phyloP scores from a whole-genome alignment of 768 basidiomycete genomes.

The Macrolepiota fuliginosa region DNA sequence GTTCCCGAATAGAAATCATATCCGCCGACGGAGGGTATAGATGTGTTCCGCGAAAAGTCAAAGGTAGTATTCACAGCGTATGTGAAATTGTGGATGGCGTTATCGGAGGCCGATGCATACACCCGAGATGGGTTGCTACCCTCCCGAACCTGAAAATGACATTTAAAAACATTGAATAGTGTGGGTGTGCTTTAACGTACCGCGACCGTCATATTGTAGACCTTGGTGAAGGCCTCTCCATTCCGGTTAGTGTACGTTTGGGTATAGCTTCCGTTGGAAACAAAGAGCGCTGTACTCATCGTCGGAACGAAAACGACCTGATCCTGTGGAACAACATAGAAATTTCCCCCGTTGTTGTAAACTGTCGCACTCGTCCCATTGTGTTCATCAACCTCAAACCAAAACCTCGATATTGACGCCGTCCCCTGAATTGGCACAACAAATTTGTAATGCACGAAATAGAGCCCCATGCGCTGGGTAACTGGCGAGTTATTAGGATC shows the following conservation, averaged over 20 bases:
- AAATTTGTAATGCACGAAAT: slow-evolving; percentile 41
- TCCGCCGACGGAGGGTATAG: slow-evolving; percentile 25
- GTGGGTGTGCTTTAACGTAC: slow-evolving; percentile 10
- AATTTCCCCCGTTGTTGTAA: slow-evolving; percentile 40
- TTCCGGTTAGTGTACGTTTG: slow-evolving; percentile 23
- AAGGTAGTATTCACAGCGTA: slow-evolving; percentile 25
- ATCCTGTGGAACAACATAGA: slow-evolving; percentile 42
- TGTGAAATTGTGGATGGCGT: slow-evolving; percentile 28
- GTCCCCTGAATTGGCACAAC: slow-evolving; percentile 37
- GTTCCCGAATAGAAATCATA: slow-evolving; percentile 35
- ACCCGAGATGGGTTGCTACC: slow-evolving; percentile 30
- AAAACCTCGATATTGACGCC: slow-evolving; percentile 45
- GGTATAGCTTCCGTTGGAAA: slow-evolving; percentile 22
- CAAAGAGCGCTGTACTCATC: slow-evolving; percentile 28
- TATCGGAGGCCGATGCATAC: slow-evolving; percentile 29
- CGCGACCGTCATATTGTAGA: slow-evolving; percentile 24
- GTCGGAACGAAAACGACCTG: slow-evolving; percentile 40
- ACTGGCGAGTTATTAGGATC: slow-evolving; percentile 36
- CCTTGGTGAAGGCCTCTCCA: slow-evolving; percentile 20
- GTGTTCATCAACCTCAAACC: slow-evolving; percentile 47
- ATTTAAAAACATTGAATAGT: neutral
- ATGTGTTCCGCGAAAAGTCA: slow-evolving; percentile 27
- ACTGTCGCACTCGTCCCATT: slow-evolving; percentile 34
- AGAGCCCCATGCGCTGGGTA: slow-evolving; percentile 30
- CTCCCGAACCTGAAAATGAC: slow-evolving; percentile 21